Evolutionary conservation across 768 basidiomycete species (phyloP), one percentile per base, ranked within the genome.

Genomic region (Podaxis rugospora): DNA sequence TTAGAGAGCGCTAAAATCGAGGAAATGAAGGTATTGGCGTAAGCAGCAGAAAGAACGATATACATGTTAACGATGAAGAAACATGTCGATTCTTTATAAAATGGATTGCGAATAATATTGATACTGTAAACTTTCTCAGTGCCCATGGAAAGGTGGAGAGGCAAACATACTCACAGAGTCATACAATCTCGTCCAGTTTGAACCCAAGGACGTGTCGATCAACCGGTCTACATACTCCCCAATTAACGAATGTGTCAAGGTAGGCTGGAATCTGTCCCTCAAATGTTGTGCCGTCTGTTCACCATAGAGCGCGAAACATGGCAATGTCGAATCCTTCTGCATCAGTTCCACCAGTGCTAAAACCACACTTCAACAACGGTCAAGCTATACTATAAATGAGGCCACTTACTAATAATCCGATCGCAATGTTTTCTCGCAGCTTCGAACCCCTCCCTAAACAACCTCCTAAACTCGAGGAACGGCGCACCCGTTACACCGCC

Each of bases 21-120:
- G 39, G 39, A 40, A 13, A 40, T 40, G 39, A 16, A 40, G 16
- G 39, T 40, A 10, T 40, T 40, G 39, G 6, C 39, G 16, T 14
- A 14, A 40, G 11, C 14, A 9, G 7, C 7, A 44, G 42, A 7
- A 44, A 44, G 42, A 44, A 44, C 4, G 9, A 44, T 44, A 21
- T 16, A 44, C 42, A 21, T 16, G n/a, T 44, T 27, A 51, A 32
- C 5, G 36, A 10, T 5, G 37, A 39, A 51, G 35, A 51, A n/a
- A 35, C n/a, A 44, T 25, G 16, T 7, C 6, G 39, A 44, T 55
- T 44, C 52, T 21, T 84, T 76, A 93, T 69, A 78, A 68, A 63
- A 94, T 93, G 55, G 90, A 93, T 71, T 95, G 93, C 25, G 92
- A 93, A 72, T 94, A 94, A 70, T 95, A 95, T 80, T 95, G 93